Evolutionary conservation across 192 early-diverging fungal species (phyloP), one percentile per base, ranked within the genome.

Genomic region (Coemansia sp.): DNA sequence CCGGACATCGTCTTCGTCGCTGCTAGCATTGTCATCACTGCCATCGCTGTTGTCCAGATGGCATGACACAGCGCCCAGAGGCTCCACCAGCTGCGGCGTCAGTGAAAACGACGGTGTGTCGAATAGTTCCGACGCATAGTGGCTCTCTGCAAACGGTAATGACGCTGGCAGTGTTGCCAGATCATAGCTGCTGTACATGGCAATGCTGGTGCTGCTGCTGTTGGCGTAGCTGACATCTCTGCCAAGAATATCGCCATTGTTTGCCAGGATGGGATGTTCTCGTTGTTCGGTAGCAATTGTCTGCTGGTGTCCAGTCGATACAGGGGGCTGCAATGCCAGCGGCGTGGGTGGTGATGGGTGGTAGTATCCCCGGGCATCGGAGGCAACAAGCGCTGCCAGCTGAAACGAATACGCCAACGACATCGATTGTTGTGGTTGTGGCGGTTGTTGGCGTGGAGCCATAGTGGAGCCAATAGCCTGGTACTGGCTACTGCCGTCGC

Each of bases 281-380:
- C n/a, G n/a, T n/a, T n/a, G n/a, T n/a, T n/a, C n/a, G n/a, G n/a
- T n/a, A n/a, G n/a, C n/a, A n/a, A n/a, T n/a, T n/a, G n/a, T n/a
- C n/a, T n/a, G n/a, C n/a, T n/a, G n/a, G n/a, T n/a, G 37, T 15
- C 23, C 36, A 37, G 4, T 40, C 37, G 38, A 40, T 23, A 23
- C 25, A 6, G 61, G 61, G 2, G 61, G 36, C 50, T 62, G 61
- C 38, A 62, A 28, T 20, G 31, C 50, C 36, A 62, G 50, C 8
- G 61, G 61, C 37, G 61, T 23, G 3, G 61, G 61, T 6, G 25
- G 50, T n/a, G 44, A 23, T 22, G 9, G 33, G 5, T 47, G 44
- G 19, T 23, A 22, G 44, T 47, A 47, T 19, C 50, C 37, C 4
- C 33, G 33, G 33, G 33, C 33, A 11, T 11, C 34, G 13, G 34